phyloP scores from a whole-genome alignment of 2,329 filamentous ascomycete species.

The Fusarium tjaetaba region DNA sequence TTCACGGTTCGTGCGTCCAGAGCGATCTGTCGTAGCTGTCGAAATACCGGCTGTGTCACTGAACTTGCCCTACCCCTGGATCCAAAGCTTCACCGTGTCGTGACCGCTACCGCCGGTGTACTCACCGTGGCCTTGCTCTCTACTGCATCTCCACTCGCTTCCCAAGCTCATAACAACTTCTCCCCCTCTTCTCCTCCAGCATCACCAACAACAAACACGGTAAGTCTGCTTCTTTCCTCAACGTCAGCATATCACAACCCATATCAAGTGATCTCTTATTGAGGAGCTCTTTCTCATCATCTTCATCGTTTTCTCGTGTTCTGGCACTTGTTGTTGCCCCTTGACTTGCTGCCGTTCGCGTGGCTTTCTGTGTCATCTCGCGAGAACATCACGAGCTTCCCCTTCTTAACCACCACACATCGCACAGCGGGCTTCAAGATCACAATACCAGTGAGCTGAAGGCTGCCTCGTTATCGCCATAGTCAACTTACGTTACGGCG shows the following conservation, averaged over 20 bases:
- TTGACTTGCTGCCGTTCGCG: background rate
- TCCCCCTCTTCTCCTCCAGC: background rate
- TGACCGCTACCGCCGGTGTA: background rate
- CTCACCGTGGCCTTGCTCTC: background rate
- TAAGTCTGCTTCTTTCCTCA: background rate
- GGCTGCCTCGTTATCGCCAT: too few species aligned
- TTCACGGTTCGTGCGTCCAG: background rate
- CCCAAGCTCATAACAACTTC: background rate
- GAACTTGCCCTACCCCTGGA: background rate
- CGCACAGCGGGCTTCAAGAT: background rate
- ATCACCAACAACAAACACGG: slow-evolving; percentile 2
- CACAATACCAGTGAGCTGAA: background rate
- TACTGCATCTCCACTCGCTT: background rate
- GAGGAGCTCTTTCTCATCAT: background rate
- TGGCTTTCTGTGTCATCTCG: background rate
- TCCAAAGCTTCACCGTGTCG: background rate
- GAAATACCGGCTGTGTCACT: background rate
- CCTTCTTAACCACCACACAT: background rate
- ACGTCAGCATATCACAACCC: background rate
- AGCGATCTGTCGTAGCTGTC: background rate
- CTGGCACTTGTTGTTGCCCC: background rate
- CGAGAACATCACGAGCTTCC: background rate
- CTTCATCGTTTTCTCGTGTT: background rate
- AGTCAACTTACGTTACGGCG: too few species aligned
- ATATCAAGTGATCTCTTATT: background rate